phyloP scores from a whole-genome alignment of 768 basidiomycete genomes.

The Collybia mongolica region DNA sequence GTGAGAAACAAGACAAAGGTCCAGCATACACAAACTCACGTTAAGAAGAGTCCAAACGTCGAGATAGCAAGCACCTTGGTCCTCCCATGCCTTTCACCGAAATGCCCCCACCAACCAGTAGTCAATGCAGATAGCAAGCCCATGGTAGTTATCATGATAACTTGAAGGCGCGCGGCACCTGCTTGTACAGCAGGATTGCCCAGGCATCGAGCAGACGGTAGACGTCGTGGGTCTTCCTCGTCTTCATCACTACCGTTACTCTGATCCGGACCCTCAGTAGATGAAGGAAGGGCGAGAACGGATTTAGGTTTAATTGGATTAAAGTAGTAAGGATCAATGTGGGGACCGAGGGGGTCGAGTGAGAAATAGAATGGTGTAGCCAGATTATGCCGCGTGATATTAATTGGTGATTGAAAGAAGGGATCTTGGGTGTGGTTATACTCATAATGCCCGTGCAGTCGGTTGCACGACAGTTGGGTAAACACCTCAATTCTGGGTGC shows the following conservation, averaged over 20 bases:
- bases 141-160: slow-evolving; percentile 74
- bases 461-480: slow-evolving; percentile 74
- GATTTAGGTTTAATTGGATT: slow-evolving; percentile 7
- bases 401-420: slow-evolving; percentile 7
- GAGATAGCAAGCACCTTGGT: slow-evolving; percentile 74
- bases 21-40: slow-evolving; percentile 23
- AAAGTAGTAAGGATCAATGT: slow-evolving; percentile 17
- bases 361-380: slow-evolving; percentile 23
- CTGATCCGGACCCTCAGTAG: neutral
- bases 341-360: slow-evolving; percentile 31
- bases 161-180: slow-evolving; percentile 69
- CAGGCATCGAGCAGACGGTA: slow-evolving; percentile 37
- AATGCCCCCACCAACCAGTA: slow-evolving; percentile 88
- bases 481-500: slow-evolving; percentile 80
- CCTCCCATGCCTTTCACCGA: slow-evolving; percentile 77
- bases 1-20: slow-evolving; percentile 1
- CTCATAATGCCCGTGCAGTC: slow-evolving; percentile 40
- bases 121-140: slow-evolving; percentile 82
- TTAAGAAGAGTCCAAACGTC: slow-evolving; percentile 55
- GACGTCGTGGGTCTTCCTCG: slow-evolving; percentile 32
- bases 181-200: slow-evolving; percentile 63
- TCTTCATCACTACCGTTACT: slow-evolving; percentile 14
- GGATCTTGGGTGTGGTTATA: slow-evolving; percentile 36
- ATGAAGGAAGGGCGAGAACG: neutral
- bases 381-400: slow-evolving; percentile 6